Evolutionary conservation across 2,329 filamentous ascomycete species (phyloP).

Genomic region (Epichloe baconii): DNA sequence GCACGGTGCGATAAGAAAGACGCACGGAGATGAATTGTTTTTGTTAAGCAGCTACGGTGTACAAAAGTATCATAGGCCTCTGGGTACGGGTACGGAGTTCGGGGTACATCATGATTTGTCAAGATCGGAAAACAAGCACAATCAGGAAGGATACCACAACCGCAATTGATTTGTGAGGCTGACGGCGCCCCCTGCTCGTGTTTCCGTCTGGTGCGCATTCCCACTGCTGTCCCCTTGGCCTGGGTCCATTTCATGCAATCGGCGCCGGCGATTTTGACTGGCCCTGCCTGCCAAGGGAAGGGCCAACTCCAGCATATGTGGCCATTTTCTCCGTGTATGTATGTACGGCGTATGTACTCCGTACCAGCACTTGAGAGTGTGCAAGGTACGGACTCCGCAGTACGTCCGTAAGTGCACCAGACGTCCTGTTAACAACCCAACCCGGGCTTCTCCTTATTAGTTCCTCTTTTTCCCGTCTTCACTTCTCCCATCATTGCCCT

Average conservation of each 20-base stretch:
- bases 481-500: conserved; percentile 8
- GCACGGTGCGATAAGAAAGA: too few relatives aligned
- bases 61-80: too few relatives aligned
- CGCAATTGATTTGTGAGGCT: too few relatives aligned
- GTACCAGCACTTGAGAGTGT: background rate
- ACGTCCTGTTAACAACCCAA: too few relatives aligned
- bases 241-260: background rate
- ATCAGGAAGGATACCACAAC: too few relatives aligned
- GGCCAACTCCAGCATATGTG: background rate
- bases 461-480: conserved; percentile 10
- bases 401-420: background rate
- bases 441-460: conserved; percentile 3
- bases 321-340: background rate
- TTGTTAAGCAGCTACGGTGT: background rate
- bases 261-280: too few relatives aligned
- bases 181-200: background rate
- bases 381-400: background rate
- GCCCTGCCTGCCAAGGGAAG: background rate
- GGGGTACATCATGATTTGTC: too few relatives aligned
- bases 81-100: too few relatives aligned
- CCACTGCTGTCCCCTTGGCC: background rate
- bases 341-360: too few relatives aligned
- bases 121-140: too few relatives aligned
- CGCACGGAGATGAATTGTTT: too few relatives aligned
- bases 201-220: background rate